A percentile compares a stretch with the other conserved stretches of the same genome.
Conservation (phyloP, 345 rosid species). For the Salix viminalis region DNA sequence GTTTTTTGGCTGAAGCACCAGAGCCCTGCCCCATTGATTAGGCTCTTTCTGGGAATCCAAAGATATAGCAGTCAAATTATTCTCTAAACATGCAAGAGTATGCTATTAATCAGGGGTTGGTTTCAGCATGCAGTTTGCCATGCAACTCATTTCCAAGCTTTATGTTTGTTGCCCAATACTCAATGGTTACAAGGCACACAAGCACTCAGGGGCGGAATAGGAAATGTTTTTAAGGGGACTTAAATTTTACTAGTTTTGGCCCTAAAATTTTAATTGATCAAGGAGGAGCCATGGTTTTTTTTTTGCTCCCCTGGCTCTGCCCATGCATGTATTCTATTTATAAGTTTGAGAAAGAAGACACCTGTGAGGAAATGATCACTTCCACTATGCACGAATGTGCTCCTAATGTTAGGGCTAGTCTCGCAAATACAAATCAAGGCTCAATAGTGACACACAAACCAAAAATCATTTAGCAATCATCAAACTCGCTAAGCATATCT, state of each 20-base stretch:
- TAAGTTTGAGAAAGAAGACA: not conserved
- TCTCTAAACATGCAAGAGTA: not conserved
- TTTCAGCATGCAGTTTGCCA: not conserved
- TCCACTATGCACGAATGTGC: not conserved
- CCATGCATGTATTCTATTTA: not conserved
- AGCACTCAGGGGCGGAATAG: not conserved
- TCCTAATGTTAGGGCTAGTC: not conserved
- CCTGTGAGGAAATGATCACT: not conserved
- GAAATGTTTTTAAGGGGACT: no score
- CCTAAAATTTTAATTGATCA: no score
- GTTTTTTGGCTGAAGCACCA: not conserved
- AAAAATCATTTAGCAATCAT: not conserved
- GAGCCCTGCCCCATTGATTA: not conserved
- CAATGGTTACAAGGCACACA: not conserved
- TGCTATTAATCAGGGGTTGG: not conserved
- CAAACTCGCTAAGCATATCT: not conserved
- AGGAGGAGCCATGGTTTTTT: no score
- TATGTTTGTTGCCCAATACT: not conserved
- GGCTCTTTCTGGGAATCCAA: not conserved
- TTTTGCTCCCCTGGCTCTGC: no score
- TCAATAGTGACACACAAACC: not conserved
- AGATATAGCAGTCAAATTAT: not conserved
- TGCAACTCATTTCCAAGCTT: not conserved
- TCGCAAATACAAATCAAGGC: not conserved
- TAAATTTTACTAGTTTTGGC: no score